These are phyloP conservation scores for Sicyos edulis DNA, from an alignment of 306 rosid species.

Conservation along the genomic window DNA sequence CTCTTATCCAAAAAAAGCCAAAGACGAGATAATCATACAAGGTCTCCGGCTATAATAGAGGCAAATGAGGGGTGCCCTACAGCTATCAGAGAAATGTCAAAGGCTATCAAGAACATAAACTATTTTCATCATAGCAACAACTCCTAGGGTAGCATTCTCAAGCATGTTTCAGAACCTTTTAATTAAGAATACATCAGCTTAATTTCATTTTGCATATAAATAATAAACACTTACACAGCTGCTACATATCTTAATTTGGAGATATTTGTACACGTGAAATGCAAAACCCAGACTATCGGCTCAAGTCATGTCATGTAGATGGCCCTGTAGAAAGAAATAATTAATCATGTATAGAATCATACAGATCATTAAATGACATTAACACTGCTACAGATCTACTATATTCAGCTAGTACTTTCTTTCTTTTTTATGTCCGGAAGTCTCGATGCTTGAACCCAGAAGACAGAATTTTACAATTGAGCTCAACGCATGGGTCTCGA, in stretches of 20 bases:
- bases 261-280: background rate
- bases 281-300: background rate
- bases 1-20: no score
- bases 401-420: background rate
- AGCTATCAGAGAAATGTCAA: background rate
- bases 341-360: background rate
- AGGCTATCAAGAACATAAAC: background rate
- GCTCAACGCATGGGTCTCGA: no score
- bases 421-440: no score
- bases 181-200: background rate
- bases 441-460: no score
- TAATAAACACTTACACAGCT: background rate
- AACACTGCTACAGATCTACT: background rate
- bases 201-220: background rate
- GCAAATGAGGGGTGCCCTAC: background rate
- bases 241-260: background rate
- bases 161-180: background rate
- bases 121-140: background rate
- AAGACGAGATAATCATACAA: background rate
- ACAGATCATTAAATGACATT: background rate
- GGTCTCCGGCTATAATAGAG: background rate
- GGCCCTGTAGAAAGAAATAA: conserved; percentile 8
- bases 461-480: no score
- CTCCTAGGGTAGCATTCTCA: background rate
- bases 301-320: background rate